Evolutionary conservation across 805 yeast genomes (phyloP), one percentile per base, ranked within the genome.

Genomic region (Metschnikowia picachoensis): DNA sequence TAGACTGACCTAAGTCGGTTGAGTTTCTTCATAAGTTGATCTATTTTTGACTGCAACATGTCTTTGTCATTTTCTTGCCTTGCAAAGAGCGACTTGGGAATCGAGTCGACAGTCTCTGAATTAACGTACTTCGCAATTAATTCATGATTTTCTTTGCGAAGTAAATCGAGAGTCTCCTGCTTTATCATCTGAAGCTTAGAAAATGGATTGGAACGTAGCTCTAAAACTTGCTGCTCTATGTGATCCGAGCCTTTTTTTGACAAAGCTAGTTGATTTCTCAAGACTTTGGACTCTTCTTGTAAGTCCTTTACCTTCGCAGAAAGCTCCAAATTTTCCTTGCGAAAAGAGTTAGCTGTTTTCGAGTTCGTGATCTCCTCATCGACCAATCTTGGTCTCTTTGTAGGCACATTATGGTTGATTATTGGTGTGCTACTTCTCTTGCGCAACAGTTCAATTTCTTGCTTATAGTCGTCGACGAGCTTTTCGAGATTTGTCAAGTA

Each of bases 21-120:
- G 31, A 74, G 70, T 43, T 78, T 70, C 58, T 85, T 87, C 41
- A 71, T 70, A 8, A 77, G 59, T 39, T 73, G 75, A 30, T 70
- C 72, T 2, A 81, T 65, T 44, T 77, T 78, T 3, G 59, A 55
- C 50, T 81, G 79, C 9, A 78, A 57, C 27, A 68, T 65, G 29
- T 68, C 63, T 45, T 76, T 71, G 46, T 86, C 91, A 34, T 75
- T 58, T 42, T 76, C 76, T 30, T 82, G 67, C 16, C 90, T 65
- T 17, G 85, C 86, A 52, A 85, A 81, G 0, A 85, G 77, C 0
- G 86, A 67, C 51, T 67, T 72, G 0, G 94, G 95, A 0, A 87
- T 66, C 2, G 65, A 51, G 11, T 68, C 72, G 2, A 51, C 53
- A 11, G 37, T 37, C 4, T 51, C 37, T 4, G 43, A 39, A 5